Conservation (phyloP, 192 early-diverging fungal genomes). For the Geranomyces variabilis region DNA sequence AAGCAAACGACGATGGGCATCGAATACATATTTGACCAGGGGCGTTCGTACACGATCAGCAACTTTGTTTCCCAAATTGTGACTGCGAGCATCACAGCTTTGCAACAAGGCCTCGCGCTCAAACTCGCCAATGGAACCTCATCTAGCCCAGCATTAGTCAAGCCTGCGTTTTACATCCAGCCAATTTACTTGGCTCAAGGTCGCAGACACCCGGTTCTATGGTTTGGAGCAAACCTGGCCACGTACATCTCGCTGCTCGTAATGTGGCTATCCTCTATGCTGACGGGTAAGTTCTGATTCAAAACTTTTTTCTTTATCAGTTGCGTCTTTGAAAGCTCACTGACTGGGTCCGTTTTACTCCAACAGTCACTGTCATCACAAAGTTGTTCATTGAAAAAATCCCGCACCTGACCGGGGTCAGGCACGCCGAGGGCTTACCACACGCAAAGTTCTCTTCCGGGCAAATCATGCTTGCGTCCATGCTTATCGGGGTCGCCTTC, state of each 20-base stretch:
- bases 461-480: slow-evolving; percentile 16
- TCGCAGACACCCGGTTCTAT: slow-evolving; percentile 5
- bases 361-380: slow-evolving; percentile 13
- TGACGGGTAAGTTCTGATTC: slow-evolving; percentile 3
- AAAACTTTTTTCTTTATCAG: no score
- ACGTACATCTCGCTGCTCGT: slow-evolving; percentile 22
- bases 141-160: slow-evolving; percentile 1
- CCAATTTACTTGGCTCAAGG: slow-evolving; percentile 10
- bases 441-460: neutral
- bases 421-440: neutral
- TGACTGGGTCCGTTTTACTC: neutral
- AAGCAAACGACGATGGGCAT: neutral
- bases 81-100: neutral
- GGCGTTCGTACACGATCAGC: slow-evolving; percentile 13
- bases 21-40: slow-evolving; percentile 31
- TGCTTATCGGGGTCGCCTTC: neutral
- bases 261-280: slow-evolving; percentile 28
- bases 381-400: slow-evolving; percentile 22
- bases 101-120: neutral
- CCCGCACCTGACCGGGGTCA: slow-evolving; percentile 28
- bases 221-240: slow-evolving; percentile 25
- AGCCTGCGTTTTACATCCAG: slow-evolving; percentile 18
- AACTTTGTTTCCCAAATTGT: slow-evolving; percentile 14
- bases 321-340: no score
- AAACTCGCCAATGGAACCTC: slow-evolving; percentile 11